Evolutionary conservation across 495 filamentous ascomycete genomes (phyloP).

Genomic region (Viridothelium virens): DNA sequence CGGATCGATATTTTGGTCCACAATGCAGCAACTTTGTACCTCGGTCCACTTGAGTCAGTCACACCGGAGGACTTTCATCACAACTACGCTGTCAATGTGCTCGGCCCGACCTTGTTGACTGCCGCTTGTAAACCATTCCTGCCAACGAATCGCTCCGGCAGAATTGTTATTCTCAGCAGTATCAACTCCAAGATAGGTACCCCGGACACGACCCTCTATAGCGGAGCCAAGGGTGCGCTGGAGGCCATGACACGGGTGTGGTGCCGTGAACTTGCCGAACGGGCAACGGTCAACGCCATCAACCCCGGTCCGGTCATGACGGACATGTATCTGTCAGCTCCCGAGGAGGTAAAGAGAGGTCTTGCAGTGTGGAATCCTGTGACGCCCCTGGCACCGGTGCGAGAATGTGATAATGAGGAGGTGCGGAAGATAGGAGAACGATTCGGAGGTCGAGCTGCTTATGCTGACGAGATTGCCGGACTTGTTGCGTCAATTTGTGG

Average conservation of each 20-base stretch:
- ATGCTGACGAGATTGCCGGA: conserved; percentile 43
- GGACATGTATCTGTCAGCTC: conserved; percentile 49
- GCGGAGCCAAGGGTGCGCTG: conserved; percentile 79
- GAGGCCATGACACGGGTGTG: conserved; percentile 92
- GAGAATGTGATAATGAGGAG: too few species aligned
- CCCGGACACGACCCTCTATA: conserved; percentile 65
- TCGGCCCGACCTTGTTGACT: conserved; percentile 69
- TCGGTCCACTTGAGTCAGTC: conserved; percentile 36
- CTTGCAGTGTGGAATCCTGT: too few species aligned
- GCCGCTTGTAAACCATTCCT: conserved; percentile 64
- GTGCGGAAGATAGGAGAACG: too few species aligned
- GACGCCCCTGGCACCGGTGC: too few species aligned
- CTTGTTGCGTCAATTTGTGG: conserved; percentile 78
- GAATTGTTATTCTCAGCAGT: conserved; percentile 70
- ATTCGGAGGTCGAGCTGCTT: too few species aligned
- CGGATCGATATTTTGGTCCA: conserved; percentile 83
- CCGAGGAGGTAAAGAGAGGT: too few species aligned
- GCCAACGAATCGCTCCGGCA: conserved; percentile 63
- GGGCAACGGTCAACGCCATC: conserved; percentile 73
- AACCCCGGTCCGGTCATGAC: conserved; percentile 84
- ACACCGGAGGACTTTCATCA: conserved; percentile 55
- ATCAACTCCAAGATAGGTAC: conserved; percentile 63
- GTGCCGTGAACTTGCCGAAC: conserved; percentile 72
- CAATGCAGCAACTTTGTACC: conserved; percentile 71
- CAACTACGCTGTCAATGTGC: conserved; percentile 75